Base-by-base conservation (phyloP, 345 rosid genomes). In the Conringia planisiliqua region DNA sequence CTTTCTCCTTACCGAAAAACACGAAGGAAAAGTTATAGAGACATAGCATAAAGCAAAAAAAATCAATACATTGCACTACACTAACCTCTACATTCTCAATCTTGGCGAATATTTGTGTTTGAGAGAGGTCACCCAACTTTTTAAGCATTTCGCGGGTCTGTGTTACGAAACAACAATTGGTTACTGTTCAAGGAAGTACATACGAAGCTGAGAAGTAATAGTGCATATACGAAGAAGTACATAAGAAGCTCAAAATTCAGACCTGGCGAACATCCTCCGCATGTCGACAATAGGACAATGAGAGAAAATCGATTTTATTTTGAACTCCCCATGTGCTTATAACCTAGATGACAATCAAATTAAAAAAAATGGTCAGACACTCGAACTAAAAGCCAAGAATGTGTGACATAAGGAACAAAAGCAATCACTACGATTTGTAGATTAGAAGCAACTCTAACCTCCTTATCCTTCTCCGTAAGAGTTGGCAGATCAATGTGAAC, bases 261-360 rank as follows among this genome's bases (percentile, higher is more conserved):
- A 95, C 99, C 26, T 83, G 89, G 76, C 99, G 97, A 68, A 95
- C 97, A 79, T 95, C 99, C 76, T 95, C 97, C 5, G 99, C 97
- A 84, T 91, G 93, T 22, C 97, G 84, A 20, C 97, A 91, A 46
- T 89, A 95, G 10, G 99, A 95, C 82, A 95, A 76, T 7, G 99
- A 95, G 60, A 95, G 93, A 78, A 95, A 91, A 79, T 95, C 97
- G 7, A 95, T 95, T 81, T 95, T 95, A 75, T 95, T 95, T 77
- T 85, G 82, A 47, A 85, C 92, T 82, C 99, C 99, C 97, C 99
- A 95, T 24, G 90, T 73, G 76, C 96, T 83, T 75, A 95, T 91
- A 70, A 87, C 90, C 97, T 95, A 80, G 68, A 74, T 54, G 32
- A 64, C 12, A 40, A 79, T 29, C n/a, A 35, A 56, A 69, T 57